Percentiles rank a stretch among this genome's conserved stretches.
Conservation (phyloP, 2,329 filamentous ascomycete genomes). For the Gaeumannomyces tritici region DNA sequence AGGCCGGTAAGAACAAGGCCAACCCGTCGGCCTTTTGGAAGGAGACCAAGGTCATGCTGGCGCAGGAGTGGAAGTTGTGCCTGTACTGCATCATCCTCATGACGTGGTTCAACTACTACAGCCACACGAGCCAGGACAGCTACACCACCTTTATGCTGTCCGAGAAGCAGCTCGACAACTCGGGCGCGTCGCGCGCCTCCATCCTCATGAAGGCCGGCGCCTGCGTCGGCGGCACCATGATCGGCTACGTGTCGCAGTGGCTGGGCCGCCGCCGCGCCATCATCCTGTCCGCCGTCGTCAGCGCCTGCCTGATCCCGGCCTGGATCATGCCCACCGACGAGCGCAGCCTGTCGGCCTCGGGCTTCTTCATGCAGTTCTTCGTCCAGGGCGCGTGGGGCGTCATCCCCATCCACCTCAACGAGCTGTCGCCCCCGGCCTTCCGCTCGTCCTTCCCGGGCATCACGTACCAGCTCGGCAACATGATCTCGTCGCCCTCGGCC, state of each 20-base stretch:
- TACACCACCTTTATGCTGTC: constrained; percentile 74
- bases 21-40: constrained; percentile 5
- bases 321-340: constrained; percentile 60
- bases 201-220: constrained; percentile 75
- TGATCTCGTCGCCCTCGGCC: constrained; percentile 58
- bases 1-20: constrained; percentile 5
- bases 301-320: constrained; percentile 54
- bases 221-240: constrained; percentile 61
- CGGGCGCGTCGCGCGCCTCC: constrained; percentile 59
- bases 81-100: constrained; percentile 71
- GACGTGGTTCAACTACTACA: constrained; percentile 57
- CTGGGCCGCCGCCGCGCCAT: constrained; percentile 64
- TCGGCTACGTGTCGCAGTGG: constrained; percentile 68
- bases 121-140: constrained; percentile 70
- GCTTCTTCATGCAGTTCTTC: constrained; percentile 62
- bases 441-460: constrained; percentile 68
- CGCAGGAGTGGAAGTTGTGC: constrained; percentile 33
- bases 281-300: constrained; percentile 48
- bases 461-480: constrained; percentile 68
- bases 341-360: constrained; percentile 48
- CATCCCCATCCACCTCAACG: constrained; percentile 71
- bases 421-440: constrained; percentile 63
- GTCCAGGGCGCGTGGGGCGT: constrained; percentile 71
- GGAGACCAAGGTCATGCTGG: constrained; percentile 6
- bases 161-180: constrained; percentile 59